Conservation (phyloP, 2,329 filamentous ascomycete species). For the Colletotrichum scovillei region DNA sequence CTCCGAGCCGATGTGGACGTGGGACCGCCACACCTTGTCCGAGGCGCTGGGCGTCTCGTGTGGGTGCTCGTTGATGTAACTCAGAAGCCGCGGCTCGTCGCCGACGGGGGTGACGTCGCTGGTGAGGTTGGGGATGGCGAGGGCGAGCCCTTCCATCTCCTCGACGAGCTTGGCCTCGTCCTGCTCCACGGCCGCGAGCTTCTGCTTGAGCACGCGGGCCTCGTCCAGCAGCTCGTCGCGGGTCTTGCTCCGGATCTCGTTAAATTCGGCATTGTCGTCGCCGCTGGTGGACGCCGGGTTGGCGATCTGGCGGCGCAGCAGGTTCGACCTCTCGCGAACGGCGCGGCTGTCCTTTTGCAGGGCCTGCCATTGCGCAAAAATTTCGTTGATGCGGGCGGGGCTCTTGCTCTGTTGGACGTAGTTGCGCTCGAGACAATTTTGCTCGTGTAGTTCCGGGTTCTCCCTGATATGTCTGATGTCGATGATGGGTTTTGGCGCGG, state of each 20-base stretch:
- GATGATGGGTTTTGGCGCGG: slow-evolving; percentile 81
- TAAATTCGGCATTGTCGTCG: slow-evolving; percentile 49
- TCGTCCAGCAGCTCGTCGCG: slow-evolving; percentile 70
- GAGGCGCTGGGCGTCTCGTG: slow-evolving; percentile 45
- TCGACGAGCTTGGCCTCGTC: slow-evolving; percentile 68
- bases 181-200: slow-evolving; percentile 69
- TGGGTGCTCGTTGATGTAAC: slow-evolving; percentile 82
- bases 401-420: slow-evolving; percentile 70
- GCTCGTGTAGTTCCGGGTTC: slow-evolving; percentile 81
- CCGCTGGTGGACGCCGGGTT: slow-evolving; percentile 61
- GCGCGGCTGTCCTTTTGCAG: slow-evolving; percentile 70
- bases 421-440: slow-evolving; percentile 88
- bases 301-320: slow-evolving; percentile 67
- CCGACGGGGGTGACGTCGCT: slow-evolving; percentile 80
- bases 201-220: slow-evolving; percentile 72
- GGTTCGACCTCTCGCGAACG: slow-evolving; percentile 75
- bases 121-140: slow-evolving; percentile 88
- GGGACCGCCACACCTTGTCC: slow-evolving; percentile 72
- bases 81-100: slow-evolving; percentile 71
- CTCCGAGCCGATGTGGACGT: slow-evolving; percentile 86
- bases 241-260: slow-evolving; percentile 49
- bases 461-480: slow-evolving; percentile 92
- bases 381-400: slow-evolving; percentile 64
- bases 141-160: slow-evolving; percentile 80
- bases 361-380: slow-evolving; percentile 69